A percentile compares a stretch with the other conserved stretches of the same genome.
phyloP scores from a whole-genome alignment of 164 flowering plant species.

The Aristolochia contorta region DNA sequence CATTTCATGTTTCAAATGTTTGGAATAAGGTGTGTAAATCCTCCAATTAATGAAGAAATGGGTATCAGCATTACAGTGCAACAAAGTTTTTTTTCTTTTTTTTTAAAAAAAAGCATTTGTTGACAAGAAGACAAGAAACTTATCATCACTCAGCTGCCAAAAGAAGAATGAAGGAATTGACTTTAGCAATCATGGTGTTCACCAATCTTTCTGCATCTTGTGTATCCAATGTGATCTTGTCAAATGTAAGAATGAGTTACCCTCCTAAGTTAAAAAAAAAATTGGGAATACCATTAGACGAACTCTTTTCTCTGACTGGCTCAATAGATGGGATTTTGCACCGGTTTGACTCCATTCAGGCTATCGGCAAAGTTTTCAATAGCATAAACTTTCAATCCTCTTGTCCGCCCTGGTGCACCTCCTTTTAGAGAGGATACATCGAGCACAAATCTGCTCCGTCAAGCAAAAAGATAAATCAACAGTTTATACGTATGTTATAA shows the following conservation, averaged over 20 bases:
- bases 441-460: conserved; percentile 46
- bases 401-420: conserved; percentile 86
- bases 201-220: no score
- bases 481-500: neutral
- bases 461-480: neutral
- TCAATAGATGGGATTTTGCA: conserved; percentile 1
- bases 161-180: neutral
- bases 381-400: conserved; percentile 52
- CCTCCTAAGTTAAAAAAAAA: conserved; percentile 1
- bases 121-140: no score
- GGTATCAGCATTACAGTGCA: no score
- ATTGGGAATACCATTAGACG: neutral
- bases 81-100: no score
- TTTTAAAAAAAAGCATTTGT: no score
- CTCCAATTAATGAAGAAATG: no score
- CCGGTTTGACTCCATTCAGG: conserved; percentile 19
- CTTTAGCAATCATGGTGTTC: neutral
- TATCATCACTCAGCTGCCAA: conserved; percentile 1
- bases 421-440: conserved; percentile 73
- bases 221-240: no score
- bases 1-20: no score
- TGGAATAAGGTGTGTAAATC: no score
- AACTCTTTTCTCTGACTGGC: neutral
- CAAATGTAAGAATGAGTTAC: neutral
- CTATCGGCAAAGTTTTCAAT: conserved; percentile 30